Conservation (phyloP, 2,329 filamentous ascomycete species). For the Diaporthe citriasiana region DNA sequence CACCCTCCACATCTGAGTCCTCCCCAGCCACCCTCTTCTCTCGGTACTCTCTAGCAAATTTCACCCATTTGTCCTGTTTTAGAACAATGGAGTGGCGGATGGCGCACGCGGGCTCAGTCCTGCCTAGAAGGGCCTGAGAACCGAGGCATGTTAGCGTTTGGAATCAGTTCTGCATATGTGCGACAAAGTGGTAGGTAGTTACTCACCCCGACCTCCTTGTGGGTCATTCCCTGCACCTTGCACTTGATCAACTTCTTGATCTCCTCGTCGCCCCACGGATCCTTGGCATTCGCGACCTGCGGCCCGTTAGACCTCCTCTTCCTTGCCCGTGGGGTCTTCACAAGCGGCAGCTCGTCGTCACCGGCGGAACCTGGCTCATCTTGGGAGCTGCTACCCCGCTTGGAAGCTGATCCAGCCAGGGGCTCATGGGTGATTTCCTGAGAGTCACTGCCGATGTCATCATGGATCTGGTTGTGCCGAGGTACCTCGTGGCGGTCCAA, state of each 20-base stretch:
- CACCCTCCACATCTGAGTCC: not conserved
- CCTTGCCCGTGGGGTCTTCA: not conserved
- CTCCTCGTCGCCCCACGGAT: conserved; percentile 34
- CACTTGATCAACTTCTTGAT: conserved; percentile 19
- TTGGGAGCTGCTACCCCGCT: not conserved
- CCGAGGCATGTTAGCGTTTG: not conserved
- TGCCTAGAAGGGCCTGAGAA: not conserved
- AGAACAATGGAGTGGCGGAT: conserved; percentile 10
- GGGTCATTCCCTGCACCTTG: conserved; percentile 14
- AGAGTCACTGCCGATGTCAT: not conserved
- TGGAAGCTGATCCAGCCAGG: not conserved
- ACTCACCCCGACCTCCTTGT: conserved; percentile 30
- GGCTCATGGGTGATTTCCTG: not conserved
- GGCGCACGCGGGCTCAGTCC: conserved; percentile 26
- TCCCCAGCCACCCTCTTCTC: not conserved
- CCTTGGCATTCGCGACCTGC: not conserved
- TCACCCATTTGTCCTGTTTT: not conserved
- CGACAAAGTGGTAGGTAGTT: not conserved
- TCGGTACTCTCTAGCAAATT: not conserved
- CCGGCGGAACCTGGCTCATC: not conserved
- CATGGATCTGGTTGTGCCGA: not conserved
- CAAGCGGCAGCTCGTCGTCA: not conserved
- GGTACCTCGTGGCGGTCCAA: not conserved
- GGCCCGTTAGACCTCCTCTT: not conserved
- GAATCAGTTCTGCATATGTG: not conserved